Evolutionary conservation across 176 grass and related monocot genomes (phyloP).

Genomic region (Secale cereale): DNA sequence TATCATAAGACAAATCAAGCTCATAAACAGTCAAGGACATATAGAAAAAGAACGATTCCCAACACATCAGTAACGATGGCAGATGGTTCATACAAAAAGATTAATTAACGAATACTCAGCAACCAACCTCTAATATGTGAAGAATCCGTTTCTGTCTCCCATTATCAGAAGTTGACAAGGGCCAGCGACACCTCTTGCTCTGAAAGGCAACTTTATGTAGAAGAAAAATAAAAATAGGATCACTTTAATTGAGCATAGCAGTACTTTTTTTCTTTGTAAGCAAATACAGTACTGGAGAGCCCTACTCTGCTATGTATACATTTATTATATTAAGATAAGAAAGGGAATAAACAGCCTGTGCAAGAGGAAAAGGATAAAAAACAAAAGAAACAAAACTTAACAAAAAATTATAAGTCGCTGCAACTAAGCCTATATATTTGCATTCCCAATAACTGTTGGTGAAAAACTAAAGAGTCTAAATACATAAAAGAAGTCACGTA

Average conservation of each 20-base stretch:
- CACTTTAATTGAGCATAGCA: neutral
- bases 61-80: neutral
- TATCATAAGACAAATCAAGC: neutral
- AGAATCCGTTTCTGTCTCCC: conserved; percentile 71
- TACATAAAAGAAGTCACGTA: neutral
- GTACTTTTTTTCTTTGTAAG: conserved; percentile 19
- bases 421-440: neutral
- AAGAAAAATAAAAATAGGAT: conserved; percentile 14
- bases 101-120: conserved; percentile 9
- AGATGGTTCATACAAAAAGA: conserved; percentile 21
- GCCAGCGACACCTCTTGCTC: conserved; percentile 42
- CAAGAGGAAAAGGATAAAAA: neutral
- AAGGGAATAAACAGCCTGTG: neutral
- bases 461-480: neutral
- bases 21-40: neutral
- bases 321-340: neutral
- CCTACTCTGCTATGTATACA: neutral
- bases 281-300: neutral
- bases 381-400: neutral
- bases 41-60: neutral
- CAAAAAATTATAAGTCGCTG: neutral
- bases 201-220: conserved; percentile 27
- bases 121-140: conserved; percentile 62
- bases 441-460: neutral
- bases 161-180: conserved; percentile 37